Base-by-base conservation (phyloP, 495 filamentous ascomycete genomes). In the Echria macrotheca region DNA sequence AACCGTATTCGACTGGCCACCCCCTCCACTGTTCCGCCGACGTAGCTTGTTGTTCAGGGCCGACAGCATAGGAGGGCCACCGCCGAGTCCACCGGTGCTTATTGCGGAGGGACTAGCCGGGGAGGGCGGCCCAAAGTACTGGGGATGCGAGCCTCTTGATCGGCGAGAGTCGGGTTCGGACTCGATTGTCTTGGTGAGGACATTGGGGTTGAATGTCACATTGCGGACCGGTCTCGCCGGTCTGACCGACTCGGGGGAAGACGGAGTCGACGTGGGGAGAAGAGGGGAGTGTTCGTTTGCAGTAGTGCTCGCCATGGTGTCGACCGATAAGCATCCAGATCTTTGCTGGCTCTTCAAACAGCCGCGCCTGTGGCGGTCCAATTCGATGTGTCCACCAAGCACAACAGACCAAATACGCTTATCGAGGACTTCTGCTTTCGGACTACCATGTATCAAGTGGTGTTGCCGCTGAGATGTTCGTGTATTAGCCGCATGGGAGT, bases 1-100 rank as follows among this genome's bases (percentile, higher is more conserved):
- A 60, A 44, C 25, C 1, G 18, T n/a, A 10, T 45, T 28, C 2
- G 35, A 32, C 5, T 32, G 23, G 22, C 59, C 44, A 23, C 86
- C 84, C 6, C 44, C 44, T 60, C 87, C 81, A 65, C 87, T 91
- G 57, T 95, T 90, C 43, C 89, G 78, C 56, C 90, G 75, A 18
- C 87, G 84, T 37, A 96, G 82, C 66, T 87, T 93, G 75, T 73
- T 89, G 63, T 95, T 95, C 56, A 96, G 68, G 2, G 85, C 78
- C 1, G 90, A 88, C 14, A 95, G 78, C 72, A 87, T 83, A 18
- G 82, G 84, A 58, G 78, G 83, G 14, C 75, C 73, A 32, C 58
- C 66, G 28, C 61, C 61, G 9, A 63, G 47, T 21, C 54, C 52
- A 15, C 57, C 61, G 22, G 54, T 57, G 55, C 55, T 59, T 23